A percentile compares a stretch with the other conserved stretches of the same genome.
Conservation (phyloP, 1,284 basidiomycete species). For the Cryptococcus sp. region DNA sequence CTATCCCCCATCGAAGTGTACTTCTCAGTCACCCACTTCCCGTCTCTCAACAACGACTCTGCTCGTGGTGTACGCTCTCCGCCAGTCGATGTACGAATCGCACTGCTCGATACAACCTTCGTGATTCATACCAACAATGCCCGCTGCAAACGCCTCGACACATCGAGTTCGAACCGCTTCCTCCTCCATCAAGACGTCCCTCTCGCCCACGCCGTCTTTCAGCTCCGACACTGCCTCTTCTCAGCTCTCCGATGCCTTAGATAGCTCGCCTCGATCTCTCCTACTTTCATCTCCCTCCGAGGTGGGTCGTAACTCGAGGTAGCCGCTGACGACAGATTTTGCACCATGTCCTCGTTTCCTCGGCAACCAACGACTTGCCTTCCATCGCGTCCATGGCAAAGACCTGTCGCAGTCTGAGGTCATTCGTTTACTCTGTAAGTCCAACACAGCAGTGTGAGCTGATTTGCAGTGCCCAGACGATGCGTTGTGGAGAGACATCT, state of each 20-base stretch:
- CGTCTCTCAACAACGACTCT: no score
- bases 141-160: no score
- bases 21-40: no score
- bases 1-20: no score
- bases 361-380: constrained; percentile 15
- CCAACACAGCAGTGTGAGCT: background rate
- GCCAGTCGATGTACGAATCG: no score
- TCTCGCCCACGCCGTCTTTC: no score
- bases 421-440: constrained; percentile 35
- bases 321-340: constrained; percentile 21
- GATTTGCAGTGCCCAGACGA: constrained; percentile 30
- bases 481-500: constrained; percentile 37
- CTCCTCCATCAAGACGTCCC: no score
- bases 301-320: background rate
- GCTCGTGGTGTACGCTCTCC: no score
- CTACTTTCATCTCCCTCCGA: constrained; percentile 11
- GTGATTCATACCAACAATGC: no score
- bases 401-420: constrained; percentile 28
- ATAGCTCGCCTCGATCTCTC: background rate
- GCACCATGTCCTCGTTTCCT: constrained; percentile 24
- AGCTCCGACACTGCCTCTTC: no score
- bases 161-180: no score
- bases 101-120: no score
- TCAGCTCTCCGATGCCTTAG: background rate
- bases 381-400: constrained; percentile 19